Conservation (phyloP, 352 stramenopile species). For the Plasmopara halstedii region DNA sequence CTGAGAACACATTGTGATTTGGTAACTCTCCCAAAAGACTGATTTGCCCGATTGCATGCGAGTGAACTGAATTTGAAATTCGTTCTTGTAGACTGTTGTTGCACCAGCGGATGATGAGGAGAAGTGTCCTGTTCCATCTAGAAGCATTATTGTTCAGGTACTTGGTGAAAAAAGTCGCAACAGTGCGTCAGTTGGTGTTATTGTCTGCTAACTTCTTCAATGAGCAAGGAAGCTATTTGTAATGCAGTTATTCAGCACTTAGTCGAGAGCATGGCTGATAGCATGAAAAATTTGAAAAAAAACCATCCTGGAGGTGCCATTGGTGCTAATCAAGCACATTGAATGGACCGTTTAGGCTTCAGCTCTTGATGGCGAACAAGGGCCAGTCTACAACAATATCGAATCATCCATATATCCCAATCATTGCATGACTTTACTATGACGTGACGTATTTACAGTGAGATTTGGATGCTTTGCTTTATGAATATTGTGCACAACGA, state of each 20-base stretch:
- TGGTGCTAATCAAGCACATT: constrained; percentile 26
- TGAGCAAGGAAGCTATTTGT: constrained; percentile 42
- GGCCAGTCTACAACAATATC: neutral
- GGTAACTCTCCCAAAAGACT: neutral
- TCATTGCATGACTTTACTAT: too few relatives aligned
- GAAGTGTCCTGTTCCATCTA: constrained; percentile 55
- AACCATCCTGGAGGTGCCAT: constrained; percentile 76
- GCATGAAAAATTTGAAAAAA: constrained; percentile 25
- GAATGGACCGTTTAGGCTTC: neutral
- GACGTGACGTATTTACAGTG: too few relatives aligned
- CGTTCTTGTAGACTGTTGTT: constrained; percentile 11
- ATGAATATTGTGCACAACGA: too few relatives aligned
- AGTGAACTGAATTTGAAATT: neutral
- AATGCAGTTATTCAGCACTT: constrained; percentile 69
- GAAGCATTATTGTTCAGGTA: constrained; percentile 75
- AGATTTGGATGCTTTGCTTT: too few relatives aligned
- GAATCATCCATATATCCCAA: too few relatives aligned
- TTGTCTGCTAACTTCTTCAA: neutral
- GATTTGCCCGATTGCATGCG: neutral
- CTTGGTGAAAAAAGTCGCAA: neutral
- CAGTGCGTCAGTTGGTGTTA: neutral
- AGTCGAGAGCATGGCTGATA: constrained; percentile 26
- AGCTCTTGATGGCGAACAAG: neutral
- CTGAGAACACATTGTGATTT: constrained; percentile 33
- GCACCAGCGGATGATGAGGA: constrained; percentile 39